Evolutionary conservation across 805 yeast species (phyloP).

Genomic region (Candida ortonii): DNA sequence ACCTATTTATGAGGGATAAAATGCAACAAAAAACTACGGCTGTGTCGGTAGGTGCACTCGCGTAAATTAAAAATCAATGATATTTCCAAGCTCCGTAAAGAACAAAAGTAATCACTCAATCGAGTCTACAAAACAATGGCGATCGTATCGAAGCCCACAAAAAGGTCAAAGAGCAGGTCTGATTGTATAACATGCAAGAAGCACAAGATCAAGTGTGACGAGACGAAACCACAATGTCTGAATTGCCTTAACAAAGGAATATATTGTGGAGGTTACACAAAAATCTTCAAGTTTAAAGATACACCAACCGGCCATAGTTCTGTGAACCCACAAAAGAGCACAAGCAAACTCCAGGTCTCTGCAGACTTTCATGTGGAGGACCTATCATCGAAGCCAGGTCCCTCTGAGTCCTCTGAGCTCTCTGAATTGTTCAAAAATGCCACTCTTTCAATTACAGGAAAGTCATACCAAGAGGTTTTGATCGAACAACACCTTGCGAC

Average conservation of each 20-base stretch:
- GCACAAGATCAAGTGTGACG: slow-evolving; percentile 41
- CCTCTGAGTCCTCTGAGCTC: too few relatives aligned
- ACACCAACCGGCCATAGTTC: neutral
- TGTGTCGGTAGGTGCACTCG: too few relatives aligned
- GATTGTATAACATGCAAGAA: slow-evolving; percentile 43
- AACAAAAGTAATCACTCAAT: too few relatives aligned
- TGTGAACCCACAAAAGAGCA: too few relatives aligned
- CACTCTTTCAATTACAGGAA: slow-evolving; percentile 19
- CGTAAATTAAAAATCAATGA: too few relatives aligned
- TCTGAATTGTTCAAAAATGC: slow-evolving; percentile 12
- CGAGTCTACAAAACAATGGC: neutral
- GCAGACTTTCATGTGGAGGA: too few relatives aligned
- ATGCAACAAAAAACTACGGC: too few relatives aligned
- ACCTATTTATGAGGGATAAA: too few relatives aligned
- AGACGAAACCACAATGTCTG: slow-evolving; percentile 38
- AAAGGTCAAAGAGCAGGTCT: slow-evolving; percentile 13
- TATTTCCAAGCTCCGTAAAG: too few relatives aligned
- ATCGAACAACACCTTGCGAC: slow-evolving; percentile 16
- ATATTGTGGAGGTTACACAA: slow-evolving; percentile 19
- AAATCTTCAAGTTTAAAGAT: slow-evolving; percentile 15
- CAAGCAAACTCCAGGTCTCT: too few relatives aligned
- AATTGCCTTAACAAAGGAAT: slow-evolving; percentile 34
- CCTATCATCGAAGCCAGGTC: too few relatives aligned
- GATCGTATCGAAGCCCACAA: slow-evolving; percentile 1
- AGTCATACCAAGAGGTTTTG: slow-evolving; percentile 14